Percentiles rank a stretch among this genome's conserved stretches.
Conservation (phyloP, 371 early-diverging fungal species). For the Dentiscutata heterogama region DNA sequence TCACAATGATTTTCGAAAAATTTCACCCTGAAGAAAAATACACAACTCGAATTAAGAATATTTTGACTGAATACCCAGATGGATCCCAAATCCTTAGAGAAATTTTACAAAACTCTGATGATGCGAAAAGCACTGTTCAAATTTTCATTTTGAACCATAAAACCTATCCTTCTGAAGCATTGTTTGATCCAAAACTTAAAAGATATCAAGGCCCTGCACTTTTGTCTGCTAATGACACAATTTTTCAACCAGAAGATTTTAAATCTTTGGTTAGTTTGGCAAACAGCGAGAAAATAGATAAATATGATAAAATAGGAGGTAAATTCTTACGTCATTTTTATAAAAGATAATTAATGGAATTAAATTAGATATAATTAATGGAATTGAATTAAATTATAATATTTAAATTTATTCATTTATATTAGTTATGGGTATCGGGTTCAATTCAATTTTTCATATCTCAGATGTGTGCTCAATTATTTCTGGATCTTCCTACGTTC, state of each 20-base stretch:
- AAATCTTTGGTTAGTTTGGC: slow-evolving; percentile 49
- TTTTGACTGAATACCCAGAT: slow-evolving; percentile 55
- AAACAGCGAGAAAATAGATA: slow-evolving; percentile 49
- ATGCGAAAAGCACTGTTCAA: slow-evolving; percentile 51
- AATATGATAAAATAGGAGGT: slow-evolving; percentile 37
- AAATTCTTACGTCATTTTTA: neutral
- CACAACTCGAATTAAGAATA: slow-evolving; percentile 49
- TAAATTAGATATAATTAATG: no score
- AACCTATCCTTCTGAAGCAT: slow-evolving; percentile 29
- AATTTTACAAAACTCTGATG: slow-evolving; percentile 56
- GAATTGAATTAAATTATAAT: no score
- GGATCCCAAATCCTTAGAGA: slow-evolving; percentile 56
- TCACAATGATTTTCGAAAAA: no score
- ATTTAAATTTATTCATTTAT: no score
- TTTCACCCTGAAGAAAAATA: slow-evolving; percentile 40
- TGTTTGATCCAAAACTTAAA: slow-evolving; percentile 25
- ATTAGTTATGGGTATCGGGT: slow-evolving; percentile 47
- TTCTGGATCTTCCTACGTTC: slow-evolving; percentile 43
- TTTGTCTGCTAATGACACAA: slow-evolving; percentile 50
- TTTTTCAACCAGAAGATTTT: slow-evolving; percentile 51
- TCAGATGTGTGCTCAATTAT: slow-evolving; percentile 55
- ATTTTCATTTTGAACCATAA: slow-evolving; percentile 53
- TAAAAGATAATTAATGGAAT: no score
- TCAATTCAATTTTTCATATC: slow-evolving; percentile 54
- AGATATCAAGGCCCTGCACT: slow-evolving; percentile 54